Base-by-base conservation (phyloP, 257 asterid species). In the Capsicum rhomboideum region DNA sequence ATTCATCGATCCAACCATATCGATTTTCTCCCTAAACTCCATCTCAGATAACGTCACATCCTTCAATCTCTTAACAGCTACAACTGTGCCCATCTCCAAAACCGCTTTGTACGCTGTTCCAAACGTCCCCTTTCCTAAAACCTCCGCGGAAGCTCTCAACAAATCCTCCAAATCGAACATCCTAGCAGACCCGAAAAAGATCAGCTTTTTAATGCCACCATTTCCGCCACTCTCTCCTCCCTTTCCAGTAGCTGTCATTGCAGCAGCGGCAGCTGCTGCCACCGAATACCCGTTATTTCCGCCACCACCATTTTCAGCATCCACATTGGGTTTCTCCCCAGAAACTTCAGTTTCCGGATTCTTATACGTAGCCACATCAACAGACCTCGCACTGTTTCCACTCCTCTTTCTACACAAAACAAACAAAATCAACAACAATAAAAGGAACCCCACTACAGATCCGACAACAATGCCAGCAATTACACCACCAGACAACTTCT, bases 391-490 rank as follows among this genome's bases (percentile, higher is more conserved):
- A 31, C 90, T 93, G 50, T 55, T 91, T 46, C 93, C 92, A 58
- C 86, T 87, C 85, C 93, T 86, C 86, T 92, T 95, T 85, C 96
- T 91, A 61, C 97, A 93, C 77, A 92, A 44, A 18, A 93, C 31
- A 13, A 92, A 89, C 86, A 92, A 14, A 16, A 95, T n/a, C 85
- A 91, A 79, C 75, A 93, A 71, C 75, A 93, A 11, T 52, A 92
- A 28, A 28, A 92, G 6, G 11, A 92, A 86, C 71, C 95, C 97
- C 7, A 93, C 72, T 6, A 93, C 87, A 87, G 95, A 90, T 91
- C 98, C 97, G 50, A 91, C 85, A 82, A 92, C 98, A 52, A 92
- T 95, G 10, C 97, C 97, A 14, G 96, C 98, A 82, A 93, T 91
- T 46, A 94, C 96, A 58, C 97, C 98, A n/a, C 93, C 94, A 10